Evolutionary conservation across 1,139 yeast species (phyloP), one percentile per base, ranked within the genome.

Genomic region (Scheffersomyces titani): DNA sequence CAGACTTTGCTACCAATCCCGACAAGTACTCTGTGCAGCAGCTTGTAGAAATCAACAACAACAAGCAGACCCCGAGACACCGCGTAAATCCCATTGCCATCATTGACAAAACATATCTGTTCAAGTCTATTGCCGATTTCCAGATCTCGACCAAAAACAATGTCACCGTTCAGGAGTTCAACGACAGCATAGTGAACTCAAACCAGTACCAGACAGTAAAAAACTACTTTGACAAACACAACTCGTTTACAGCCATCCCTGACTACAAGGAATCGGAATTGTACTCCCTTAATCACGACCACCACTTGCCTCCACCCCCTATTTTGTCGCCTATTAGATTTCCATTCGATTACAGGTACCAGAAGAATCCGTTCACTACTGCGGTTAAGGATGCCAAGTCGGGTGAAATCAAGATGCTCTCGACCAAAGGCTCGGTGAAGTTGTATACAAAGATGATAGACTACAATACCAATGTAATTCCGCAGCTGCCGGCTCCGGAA

Each of bases 41-140:
- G 55, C 82, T 94, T 2, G 64, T 92, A 11, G 68, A 60, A 53
- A 63, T 57, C 58, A 64, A 58, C 49, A 56, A 58, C 5, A 68
- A 67, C 54, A 53, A 58, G 9, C 58, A 58, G 9, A 54, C 61
- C 2, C 20, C 48, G 11, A 66, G 75, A 5, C 80, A 80, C 54
- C 74, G 72, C 30, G 80, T 83, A 1, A 76, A 78, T 52, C 94
- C 97, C 0, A 80, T 85, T 5, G 94, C 89, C 0, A 81, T 92
- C 19, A 78, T 92, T 21, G 86, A 87, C 63, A 84, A 86, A 59
- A 89, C 89, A 19, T 89, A 86, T 65, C 84, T 90, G 63, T 94
- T 93, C 70, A 83, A 97, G 63, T 92, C 90, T 57, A 85, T 94
- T 79, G 87, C 94, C 1, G 99, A 94, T 72, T 94, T 92, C 69